Conservation (phyloP, 2,329 filamentous ascomycete genomes). For the Fusarium sacchari region DNA sequence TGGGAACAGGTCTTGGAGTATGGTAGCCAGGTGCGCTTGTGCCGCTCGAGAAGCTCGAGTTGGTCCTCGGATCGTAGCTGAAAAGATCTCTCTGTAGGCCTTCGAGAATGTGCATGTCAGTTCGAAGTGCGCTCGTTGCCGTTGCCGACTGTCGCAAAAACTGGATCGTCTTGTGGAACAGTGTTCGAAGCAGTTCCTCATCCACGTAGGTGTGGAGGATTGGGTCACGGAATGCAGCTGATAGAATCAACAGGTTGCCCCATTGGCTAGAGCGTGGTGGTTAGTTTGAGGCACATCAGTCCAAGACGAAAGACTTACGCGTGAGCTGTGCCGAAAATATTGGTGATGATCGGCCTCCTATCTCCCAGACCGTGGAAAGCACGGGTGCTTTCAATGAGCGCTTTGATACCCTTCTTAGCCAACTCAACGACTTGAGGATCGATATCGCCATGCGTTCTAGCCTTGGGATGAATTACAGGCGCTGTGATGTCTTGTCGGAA, state of each 20-base stretch:
- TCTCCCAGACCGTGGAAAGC: slow-evolving; percentile 76
- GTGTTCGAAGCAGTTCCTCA: slow-evolving; percentile 61
- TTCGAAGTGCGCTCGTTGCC: slow-evolving; percentile 77
- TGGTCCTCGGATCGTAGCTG: slow-evolving; percentile 43
- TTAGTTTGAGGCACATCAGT: slow-evolving; percentile 17
- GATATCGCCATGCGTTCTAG: slow-evolving; percentile 53
- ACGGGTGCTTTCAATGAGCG: slow-evolving; percentile 84
- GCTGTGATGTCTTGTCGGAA: slow-evolving; percentile 51
- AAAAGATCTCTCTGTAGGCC: slow-evolving; percentile 62
- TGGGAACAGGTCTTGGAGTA: slow-evolving; percentile 37
- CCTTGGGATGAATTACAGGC: slow-evolving; percentile 51
- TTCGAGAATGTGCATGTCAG: slow-evolving; percentile 79
- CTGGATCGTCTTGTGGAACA: slow-evolving; percentile 78
- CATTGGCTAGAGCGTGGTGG: slow-evolving; percentile 75
- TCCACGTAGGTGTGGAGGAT: slow-evolving; percentile 68
- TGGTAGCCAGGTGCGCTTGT: slow-evolving; percentile 45
- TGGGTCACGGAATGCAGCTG: slow-evolving; percentile 78
- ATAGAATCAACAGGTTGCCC: slow-evolving; percentile 91
- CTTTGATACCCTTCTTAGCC: slow-evolving; percentile 72
- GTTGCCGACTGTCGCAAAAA: slow-evolving; percentile 78
- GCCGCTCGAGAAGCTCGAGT: slow-evolving; percentile 57
- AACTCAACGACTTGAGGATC: slow-evolving; percentile 61
- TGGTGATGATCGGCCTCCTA: slow-evolving; percentile 87
- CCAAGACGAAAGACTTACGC: slow-evolving; percentile 72
- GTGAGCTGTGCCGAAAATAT: slow-evolving; percentile 94